Base-by-base conservation (phyloP, 2,329 filamentous ascomycete genomes). In the Monosporascus sp. region DNA sequence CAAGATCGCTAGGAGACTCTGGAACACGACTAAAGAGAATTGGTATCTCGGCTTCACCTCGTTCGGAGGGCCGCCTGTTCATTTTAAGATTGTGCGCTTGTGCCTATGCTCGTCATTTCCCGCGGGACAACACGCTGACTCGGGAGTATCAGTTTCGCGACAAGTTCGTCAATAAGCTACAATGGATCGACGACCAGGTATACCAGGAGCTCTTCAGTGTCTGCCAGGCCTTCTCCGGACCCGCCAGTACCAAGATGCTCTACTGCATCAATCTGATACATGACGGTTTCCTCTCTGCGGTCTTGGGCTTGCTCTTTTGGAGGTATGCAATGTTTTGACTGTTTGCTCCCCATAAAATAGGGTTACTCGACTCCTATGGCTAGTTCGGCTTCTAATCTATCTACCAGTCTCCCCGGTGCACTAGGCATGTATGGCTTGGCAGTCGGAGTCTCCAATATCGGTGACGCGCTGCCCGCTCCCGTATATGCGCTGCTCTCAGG, bases 191-290 rank as follows among this genome's bases (percentile, higher is more conserved):
- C 65, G 84, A 89, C 51, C 82, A 87, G 60, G 78, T 83, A 82
- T 89, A 85, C 67, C 83, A 88, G 65, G 87, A 90, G 62, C 75
- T 90, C 0, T 90, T 90, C 66, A 84, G 82, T 25, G 70, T 90
- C 46, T 81, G 78, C 18, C 86, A 90, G 68, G 82, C 83, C 1
- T 73, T 89, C 2, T 83, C 82, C 0, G 87, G 87, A 0, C 87
- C 87, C 0, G 86, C 60, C 0, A 86, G 81, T 56, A 89, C 87
- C 2, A 90, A 90, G 63, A 86, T 90, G 81, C 65, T 82, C 0
- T 89, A 87, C 55, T 87, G 81, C 54, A 82, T 90, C 41, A 81
- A 83, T 38, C 67, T 87, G 18, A 77, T 89, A 9, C 84, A 83
- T 55, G 78, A 77, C 11, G 85, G 85, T 0, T 71, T 85, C 5